Percentiles rank a stretch among this genome's conserved stretches.
These are phyloP conservation scores for Myxozyma sirexii DNA, from an alignment of 805 yeast genomes.

Conservation along the genomic window DNA sequence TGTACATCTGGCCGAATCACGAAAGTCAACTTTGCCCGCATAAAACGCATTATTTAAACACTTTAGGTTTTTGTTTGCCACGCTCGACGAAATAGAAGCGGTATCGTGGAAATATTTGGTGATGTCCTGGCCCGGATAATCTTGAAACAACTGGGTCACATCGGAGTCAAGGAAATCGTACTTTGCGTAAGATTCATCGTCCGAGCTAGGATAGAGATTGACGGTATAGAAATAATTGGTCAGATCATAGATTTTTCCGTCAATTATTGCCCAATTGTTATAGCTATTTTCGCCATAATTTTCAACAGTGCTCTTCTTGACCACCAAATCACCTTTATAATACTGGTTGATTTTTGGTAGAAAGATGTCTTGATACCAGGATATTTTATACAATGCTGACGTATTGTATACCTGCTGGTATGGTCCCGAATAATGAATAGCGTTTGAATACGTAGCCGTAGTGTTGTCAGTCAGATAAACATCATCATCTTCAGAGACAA, in stretches of 20 bases:
- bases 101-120: constrained; percentile 39
- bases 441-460: constrained; percentile 39
- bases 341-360: constrained; percentile 43
- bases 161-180: constrained; percentile 44
- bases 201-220: constrained; percentile 36
- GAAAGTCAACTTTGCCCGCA: constrained; percentile 45
- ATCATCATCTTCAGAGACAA: constrained; percentile 41
- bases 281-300: constrained; percentile 36
- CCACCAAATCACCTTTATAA: constrained; percentile 46
- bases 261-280: constrained; percentile 41
- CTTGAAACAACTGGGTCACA: constrained; percentile 41
- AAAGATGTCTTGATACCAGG: constrained; percentile 46
- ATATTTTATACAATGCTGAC: constrained; percentile 42
- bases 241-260: constrained; percentile 45
- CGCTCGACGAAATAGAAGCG: constrained; percentile 36
- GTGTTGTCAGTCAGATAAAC: constrained; percentile 41
- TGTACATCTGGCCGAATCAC: constrained; percentile 47
- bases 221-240: constrained; percentile 45
- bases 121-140: constrained; percentile 44
- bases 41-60: constrained; percentile 45
- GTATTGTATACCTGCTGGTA: constrained; percentile 36
- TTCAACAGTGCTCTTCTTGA: constrained; percentile 38
- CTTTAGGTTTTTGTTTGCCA: constrained; percentile 38
- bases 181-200: constrained; percentile 35
- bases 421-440: constrained; percentile 43